Base-by-base conservation (phyloP, 257 asterid genomes). In the Rubia yunnanensis region DNA sequence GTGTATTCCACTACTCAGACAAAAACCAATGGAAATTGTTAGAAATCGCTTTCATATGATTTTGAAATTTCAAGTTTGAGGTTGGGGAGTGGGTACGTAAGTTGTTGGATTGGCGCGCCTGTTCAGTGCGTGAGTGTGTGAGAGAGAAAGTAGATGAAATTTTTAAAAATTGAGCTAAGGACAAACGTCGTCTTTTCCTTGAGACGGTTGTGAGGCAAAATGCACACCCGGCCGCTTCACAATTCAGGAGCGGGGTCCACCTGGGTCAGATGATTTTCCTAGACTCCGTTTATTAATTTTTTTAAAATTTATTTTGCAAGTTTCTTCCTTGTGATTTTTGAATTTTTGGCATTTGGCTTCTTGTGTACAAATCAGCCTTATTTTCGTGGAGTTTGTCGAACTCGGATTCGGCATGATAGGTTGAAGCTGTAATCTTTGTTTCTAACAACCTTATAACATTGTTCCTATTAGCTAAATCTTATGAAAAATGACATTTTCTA, bases 201-300 rank as follows among this genome's bases (percentile, higher is more conserved):
- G 81, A 78, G 90, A 76, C 92, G 79, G 79, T 52, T 88, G 90
- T 80, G 38, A 36, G 60, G 28, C 15, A 69, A 75, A n/a, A 24
- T 66, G 84, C 81, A 81, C 96, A 86, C 92, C 81, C 79, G 96
- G 82, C 88, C 62, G 89, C 82, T 70, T 34, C 3, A 20, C 31
- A 71, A 61, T 57, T 31, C 58, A 32, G 17, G 36, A 8, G 77
- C 74, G 79, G 84, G 84, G 53, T 11, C 82, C 74, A 18, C 62
- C 60, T 2, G 50, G 48, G 35, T 64, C 67, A 55, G 72, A 66
- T 65, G 50, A 65, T 44, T 22, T 11, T n/a, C 38, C 73, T 54
- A 27, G 46, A 46, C 68, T 26, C 46, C 63, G 34, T 70, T 15
- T 22, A 1, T 15, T n/a, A 8, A 59, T 1, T 57, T 38, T 9